Evolutionary conservation across 1,139 yeast species (phyloP), one percentile per base, ranked within the genome.

Genomic region (Suhomyces guaymorum): DNA sequence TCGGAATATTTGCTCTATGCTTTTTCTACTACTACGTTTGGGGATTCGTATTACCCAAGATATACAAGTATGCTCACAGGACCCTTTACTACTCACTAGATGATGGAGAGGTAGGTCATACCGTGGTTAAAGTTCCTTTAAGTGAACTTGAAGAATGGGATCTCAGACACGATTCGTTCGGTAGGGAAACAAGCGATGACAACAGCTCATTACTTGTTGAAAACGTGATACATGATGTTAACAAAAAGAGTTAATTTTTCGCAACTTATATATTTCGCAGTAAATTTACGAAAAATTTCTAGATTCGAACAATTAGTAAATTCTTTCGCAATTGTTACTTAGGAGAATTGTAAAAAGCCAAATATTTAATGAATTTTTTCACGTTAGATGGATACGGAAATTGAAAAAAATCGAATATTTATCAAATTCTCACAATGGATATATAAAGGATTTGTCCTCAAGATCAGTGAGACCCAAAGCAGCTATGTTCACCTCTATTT

Each of bases 391-490:
- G n/a, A n/a, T n/a, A n/a, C n/a, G n/a, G n/a, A n/a, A n/a, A n/a
- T n/a, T n/a, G n/a, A n/a, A n/a, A n/a, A n/a, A n/a, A n/a, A n/a
- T n/a, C n/a, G n/a, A 17, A 8, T 17, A 17, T 17, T 8, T 17
- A 17, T 17, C 5, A 17, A 17, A 17, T 21, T 18, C 9, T 23
- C 22, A 35, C 8, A 35, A 22, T 10, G 73, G 72, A 45, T 73
- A 73, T 11, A 71, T 64, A 32, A 67, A 70, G n/a, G 61, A 52
- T 38, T 66, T 57, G 43, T 72, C 71, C 45, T 71, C 75, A 26
- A 66, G 53, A 43, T 73, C 78, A 10, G 78, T 73, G 24, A 71
- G 51, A 50, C 71, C 78, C 28, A 71, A 51, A 30, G 59, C 54
- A 1, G 76, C 75, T 9, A 59, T 44, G 29, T 65, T 55, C 3